Conservation (phyloP, 768 basidiomycete genomes). For the Lentinula boryana region DNA sequence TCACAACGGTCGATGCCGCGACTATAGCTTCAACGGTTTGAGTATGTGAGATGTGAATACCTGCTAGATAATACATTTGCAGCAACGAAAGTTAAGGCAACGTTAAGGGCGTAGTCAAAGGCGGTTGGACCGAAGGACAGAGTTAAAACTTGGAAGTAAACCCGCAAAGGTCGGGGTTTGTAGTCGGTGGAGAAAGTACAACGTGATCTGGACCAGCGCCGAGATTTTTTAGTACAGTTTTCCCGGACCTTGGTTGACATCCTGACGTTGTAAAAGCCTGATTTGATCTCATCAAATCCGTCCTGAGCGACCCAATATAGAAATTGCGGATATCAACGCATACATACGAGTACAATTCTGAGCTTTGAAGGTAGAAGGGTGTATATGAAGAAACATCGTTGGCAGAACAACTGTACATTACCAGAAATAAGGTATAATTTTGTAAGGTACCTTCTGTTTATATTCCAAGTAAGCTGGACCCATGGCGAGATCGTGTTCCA, state of each 20-base stretch:
- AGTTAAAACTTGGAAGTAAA: neutral
- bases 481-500: constrained; percentile 17
- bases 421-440: constrained; percentile 23
- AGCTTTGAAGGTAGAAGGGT: neutral
- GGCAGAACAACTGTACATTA: neutral
- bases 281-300: too few relatives aligned
- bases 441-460: constrained; percentile 21
- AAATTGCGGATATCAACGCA: too few relatives aligned
- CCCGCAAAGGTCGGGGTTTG: too few relatives aligned
- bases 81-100: neutral
- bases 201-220: too few relatives aligned
- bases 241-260: too few relatives aligned
- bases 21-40: constrained; percentile 16
- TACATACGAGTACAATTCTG: too few relatives aligned
- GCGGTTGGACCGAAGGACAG: neutral
- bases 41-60: constrained; percentile 14
- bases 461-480: constrained; percentile 22
- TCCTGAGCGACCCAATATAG: too few relatives aligned
- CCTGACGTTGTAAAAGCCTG: too few relatives aligned
- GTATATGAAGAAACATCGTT: too few relatives aligned
- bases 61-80: constrained; percentile 15
- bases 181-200: too few relatives aligned
- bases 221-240: too few relatives aligned
- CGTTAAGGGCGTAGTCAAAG: too few relatives aligned
- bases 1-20: neutral